phyloP scores from a whole-genome alignment of 192 early-diverging fungal genomes.

The Phlyctochytrium planicorne region DNA sequence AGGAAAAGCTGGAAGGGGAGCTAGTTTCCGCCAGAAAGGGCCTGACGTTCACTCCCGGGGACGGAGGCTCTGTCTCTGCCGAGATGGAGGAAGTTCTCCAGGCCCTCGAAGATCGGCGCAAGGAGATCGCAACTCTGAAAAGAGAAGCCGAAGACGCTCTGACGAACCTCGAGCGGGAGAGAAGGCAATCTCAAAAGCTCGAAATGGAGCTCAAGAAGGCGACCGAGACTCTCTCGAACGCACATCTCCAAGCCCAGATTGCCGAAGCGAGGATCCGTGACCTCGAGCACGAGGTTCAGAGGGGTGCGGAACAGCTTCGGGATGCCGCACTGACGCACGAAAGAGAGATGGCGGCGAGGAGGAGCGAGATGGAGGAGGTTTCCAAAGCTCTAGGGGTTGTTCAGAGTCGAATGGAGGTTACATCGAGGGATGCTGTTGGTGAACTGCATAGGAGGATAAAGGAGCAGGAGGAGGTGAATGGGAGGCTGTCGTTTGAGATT shows the following conservation, averaged over 20 bases:
- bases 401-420: neutral
- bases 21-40: constrained; percentile 4
- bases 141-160: neutral
- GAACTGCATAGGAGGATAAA: neutral
- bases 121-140: too few relatives aligned
- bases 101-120: too few relatives aligned
- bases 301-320: neutral
- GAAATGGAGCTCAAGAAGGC: neutral
- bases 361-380: neutral
- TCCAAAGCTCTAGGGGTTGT: neutral
- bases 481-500: neutral
- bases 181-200: neutral
- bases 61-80: neutral
- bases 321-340: neutral
- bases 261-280: neutral
- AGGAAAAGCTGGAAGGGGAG: neutral
- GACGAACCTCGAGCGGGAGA: neutral
- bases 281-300: neutral
- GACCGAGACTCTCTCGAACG: neutral
- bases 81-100: neutral
- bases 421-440: neutral
- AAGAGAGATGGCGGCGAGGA: neutral
- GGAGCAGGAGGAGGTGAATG: neutral
- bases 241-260: neutral
- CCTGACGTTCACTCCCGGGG: too few relatives aligned